phyloP scores from a whole-genome alignment of 805 yeast species.

The Cyberlindnera japonica region DNA sequence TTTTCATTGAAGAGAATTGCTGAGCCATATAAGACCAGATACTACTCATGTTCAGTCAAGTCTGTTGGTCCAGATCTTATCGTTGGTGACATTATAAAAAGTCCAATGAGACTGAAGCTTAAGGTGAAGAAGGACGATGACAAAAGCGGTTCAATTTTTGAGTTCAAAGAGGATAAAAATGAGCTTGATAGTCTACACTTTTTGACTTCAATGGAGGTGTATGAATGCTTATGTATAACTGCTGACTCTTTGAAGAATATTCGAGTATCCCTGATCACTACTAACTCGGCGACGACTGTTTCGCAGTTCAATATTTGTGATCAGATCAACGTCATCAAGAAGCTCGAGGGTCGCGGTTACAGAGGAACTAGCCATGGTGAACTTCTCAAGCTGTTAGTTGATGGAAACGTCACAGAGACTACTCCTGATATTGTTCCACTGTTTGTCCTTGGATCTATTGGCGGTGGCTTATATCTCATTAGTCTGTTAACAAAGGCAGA shows the following conservation, averaged over 20 bases:
- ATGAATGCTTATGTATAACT: slow-evolving; percentile 8
- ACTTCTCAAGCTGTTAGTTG: slow-evolving; percentile 2
- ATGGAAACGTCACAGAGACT: neutral
- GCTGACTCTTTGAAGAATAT: slow-evolving; percentile 21
- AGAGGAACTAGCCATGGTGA: neutral
- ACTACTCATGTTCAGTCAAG: slow-evolving; percentile 15
- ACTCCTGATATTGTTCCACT: slow-evolving; percentile 18
- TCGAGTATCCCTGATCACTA: slow-evolving; percentile 2
- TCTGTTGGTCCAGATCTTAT: slow-evolving; percentile 22
- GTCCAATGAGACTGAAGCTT: slow-evolving; percentile 12
- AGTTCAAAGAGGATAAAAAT: slow-evolving; percentile 9
- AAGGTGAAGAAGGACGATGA: slow-evolving; percentile 9
- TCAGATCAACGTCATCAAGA: slow-evolving; percentile 24
- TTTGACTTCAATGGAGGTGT: slow-evolving; percentile 17
- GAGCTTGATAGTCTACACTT: slow-evolving; percentile 11
- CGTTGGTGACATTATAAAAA: slow-evolving; percentile 20
- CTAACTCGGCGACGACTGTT: slow-evolving; percentile 3
- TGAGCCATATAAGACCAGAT: slow-evolving; percentile 14
- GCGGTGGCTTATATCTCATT: slow-evolving; percentile 26
- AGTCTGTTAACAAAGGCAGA: slow-evolving; percentile 14
- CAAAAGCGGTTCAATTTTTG: slow-evolving; percentile 17
- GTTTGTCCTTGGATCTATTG: slow-evolving; percentile 24
- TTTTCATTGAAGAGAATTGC: slow-evolving; percentile 29
- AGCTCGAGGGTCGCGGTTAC: neutral
- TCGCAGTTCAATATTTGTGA: slow-evolving; percentile 23